Base-by-base conservation (phyloP, 495 filamentous ascomycete species). In the Hypomontagnella monticulosa region DNA sequence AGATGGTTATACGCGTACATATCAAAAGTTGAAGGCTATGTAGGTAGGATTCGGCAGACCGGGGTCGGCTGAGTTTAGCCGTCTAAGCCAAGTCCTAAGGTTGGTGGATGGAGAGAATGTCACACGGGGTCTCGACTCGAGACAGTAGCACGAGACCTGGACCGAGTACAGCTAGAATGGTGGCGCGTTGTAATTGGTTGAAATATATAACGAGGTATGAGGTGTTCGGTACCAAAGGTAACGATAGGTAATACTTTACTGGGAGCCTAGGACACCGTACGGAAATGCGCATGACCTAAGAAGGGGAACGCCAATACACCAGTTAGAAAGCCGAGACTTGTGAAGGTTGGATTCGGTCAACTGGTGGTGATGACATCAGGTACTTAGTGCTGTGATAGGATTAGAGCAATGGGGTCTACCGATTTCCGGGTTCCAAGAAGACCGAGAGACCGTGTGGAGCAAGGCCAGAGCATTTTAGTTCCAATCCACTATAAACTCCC, bases 131-230 rank as follows among this genome's bases (percentile, higher is more conserved):
- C 54, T 59, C 15, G 59, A 40, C 58, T 49, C 52, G 54, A 59
- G 54, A 37, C 36, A 14, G 30, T 30, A 60, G 34, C 65, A 68
- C 58, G 59, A 60, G 65, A 57, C 23, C 23, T 27, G 23, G 23
- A 27, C 54, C 9, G 18, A 33, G 36, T 38, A 63, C 38, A 67
- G 32, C 46, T 57, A 37, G 54, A 68, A 63, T 68, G 65, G 65
- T 68, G 65, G 65, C 65, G 53, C 54, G 59, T 63, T 38, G 53
- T 58, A 63, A 68, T 63, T 68, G 65, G 65, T 60, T 56, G 27
- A 32, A 8, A 55, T 9, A 14, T 18, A 50, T 36, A 44, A 33
- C 11, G 10, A 48, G 27, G 49, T 36, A 60, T 66, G 36, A 60
- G 56, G 42, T 66, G 63, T 48, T 55, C 50, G 12, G 27, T 63